Evolutionary conservation across 2,329 filamentous ascomycete species (phyloP), one percentile per base, ranked within the genome.

Genomic region (Penicillium sp.): DNA sequence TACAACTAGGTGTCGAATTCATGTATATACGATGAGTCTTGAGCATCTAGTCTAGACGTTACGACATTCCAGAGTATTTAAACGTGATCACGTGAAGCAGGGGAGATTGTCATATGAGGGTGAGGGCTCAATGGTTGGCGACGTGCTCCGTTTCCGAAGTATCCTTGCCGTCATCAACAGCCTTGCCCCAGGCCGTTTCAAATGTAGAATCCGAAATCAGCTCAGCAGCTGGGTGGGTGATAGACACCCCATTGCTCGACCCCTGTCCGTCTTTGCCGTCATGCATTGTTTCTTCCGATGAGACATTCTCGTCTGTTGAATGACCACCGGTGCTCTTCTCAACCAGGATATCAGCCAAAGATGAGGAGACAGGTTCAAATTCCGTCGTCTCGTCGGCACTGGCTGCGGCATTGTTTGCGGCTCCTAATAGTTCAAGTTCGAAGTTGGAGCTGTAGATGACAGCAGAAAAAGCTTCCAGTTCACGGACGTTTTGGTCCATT

Each of bases 361-460:
- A 57, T 6, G 56, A 48, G 11, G 52, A 47, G 8, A 47, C 47
- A 1, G 33, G 35, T 12, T 55, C 52, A 11, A 47, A 36, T 8
- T 49, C 28, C 12, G 38, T 25, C 1, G 46, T 39, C 3, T 47
- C 53, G 6, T 18, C 38, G 6, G 34, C 42, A 18, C 43, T 9
- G 2, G 32, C 35, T 8, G 38, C 48, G 13, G 44, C 46, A 29
- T 56, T 59, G 8, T 50, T 40, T 9, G 46, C 62, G 11, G 62
- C 52, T 18, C 59, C 59, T 3, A 63, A 52, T 13, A 66, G 49
- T 47, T 68, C 63, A 4, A 66, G 55, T 40, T 73, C 68, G 46
- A 74, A 70, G 52, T 75, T 74, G 24, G 70, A 74, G 48, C 72
- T 74, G 50, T 75, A 75, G n/a, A 75, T 69, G 13, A 75, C 72